Evolutionary conservation across 495 filamentous ascomycete genomes (phyloP), one percentile per base, ranked within the genome.

Genomic region (Physcia stellaris): DNA sequence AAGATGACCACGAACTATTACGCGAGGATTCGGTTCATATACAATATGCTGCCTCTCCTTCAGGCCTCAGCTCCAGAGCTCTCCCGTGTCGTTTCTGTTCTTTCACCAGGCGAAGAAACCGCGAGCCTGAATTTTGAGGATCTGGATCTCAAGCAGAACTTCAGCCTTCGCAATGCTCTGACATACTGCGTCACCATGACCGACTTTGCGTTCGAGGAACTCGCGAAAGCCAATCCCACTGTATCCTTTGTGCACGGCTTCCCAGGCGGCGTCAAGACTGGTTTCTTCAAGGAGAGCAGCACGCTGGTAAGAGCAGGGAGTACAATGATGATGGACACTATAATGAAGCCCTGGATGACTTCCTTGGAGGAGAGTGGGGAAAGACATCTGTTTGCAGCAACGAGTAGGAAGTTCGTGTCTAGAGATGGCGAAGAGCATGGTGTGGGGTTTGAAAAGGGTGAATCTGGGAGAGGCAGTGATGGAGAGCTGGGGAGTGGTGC

Each of bases 371-470:
- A 68, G 40, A 62, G 62, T 21, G 64, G 63, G 4, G 50, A 62
- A 39, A 50, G 66, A 13, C 63, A 67, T 47, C 45, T 67, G 33
- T 67, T 58, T 47, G 50, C 53, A 12, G 58, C 59, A 20, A 68
- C 59, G 23, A 67, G 58, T 51, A 48, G 43, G 6, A 45, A 49
- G 10, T 70, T 50, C 42, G 48, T 62, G 3, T 48, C 60, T 18
- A 18, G 22, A 6, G 48, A 42, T 39, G 39, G 21, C 5, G 32
- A 27, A 4, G 23, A 45, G 5, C 35, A 35, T 2, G 26, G 19
- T 9, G 49, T 43, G 1, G 44, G 50, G 21, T 46, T 26, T 0
- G 13, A 54, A 4, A 35, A 38, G 18, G 42, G 55, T 10, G n/a
- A n/a, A n/a, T n/a, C n/a, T n/a, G 45, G 41, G 12, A 44, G 42